These are phyloP conservation scores for Ophiocordyceps camponoti-floridani DNA, from an alignment of 2,329 filamentous ascomycete genomes.

Conservation along the genomic window DNA sequence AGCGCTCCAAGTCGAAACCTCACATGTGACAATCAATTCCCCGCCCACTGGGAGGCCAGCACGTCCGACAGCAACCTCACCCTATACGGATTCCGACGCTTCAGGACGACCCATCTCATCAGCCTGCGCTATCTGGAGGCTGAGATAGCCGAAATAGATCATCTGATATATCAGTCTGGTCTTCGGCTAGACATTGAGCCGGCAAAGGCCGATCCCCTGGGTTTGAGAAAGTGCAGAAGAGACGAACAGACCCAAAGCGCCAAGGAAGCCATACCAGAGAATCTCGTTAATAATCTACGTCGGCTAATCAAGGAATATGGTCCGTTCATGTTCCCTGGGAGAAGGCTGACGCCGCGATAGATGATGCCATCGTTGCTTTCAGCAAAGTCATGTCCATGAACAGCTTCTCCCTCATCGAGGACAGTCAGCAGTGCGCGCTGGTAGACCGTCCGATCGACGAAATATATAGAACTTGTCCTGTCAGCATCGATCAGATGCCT, in stretches of 20 bases:
- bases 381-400: background rate
- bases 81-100: slow-evolving; percentile 11
- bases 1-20: background rate
- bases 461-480: background rate
- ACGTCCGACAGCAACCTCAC: slow-evolving; percentile 10
- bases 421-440: background rate
- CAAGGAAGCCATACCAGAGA: background rate
- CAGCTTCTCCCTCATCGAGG: background rate
- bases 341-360: background rate
- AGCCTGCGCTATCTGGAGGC: background rate
- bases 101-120: slow-evolving; percentile 13
- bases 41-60: slow-evolving; percentile 5
- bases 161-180: background rate
- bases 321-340: background rate
- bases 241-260: background rate
- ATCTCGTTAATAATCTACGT: background rate
- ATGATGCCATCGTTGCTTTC: background rate
- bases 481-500: background rate
- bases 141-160: background rate
- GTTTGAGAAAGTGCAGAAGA: background rate
- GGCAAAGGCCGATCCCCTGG: background rate
- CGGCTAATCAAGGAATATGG: background rate
- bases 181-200: background rate
- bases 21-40: slow-evolving; percentile 1
- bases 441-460: background rate